Percentiles rank a stretch among this genome's conserved stretches.
Evolutionary conservation across 768 basidiomycete genomes (phyloP).

Genomic region (Paxillus rubicundulus): DNA sequence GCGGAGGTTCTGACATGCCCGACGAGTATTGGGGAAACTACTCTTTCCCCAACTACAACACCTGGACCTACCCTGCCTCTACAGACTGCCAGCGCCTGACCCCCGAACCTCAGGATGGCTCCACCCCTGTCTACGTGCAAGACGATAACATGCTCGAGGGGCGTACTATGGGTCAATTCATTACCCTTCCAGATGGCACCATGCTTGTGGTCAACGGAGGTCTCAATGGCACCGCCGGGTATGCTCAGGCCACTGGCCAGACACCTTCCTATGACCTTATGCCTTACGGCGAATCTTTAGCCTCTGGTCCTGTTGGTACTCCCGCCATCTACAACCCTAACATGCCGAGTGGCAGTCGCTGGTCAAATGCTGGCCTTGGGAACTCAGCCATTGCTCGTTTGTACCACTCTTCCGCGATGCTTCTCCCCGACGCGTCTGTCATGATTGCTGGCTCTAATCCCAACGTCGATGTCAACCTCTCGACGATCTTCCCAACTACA

Average conservation of each 20-base stretch:
- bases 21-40: conserved; percentile 79
- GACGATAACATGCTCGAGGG: conserved; percentile 77
- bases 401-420: conserved; percentile 89
- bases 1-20: conserved; percentile 82
- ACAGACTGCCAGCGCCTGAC: conserved; percentile 78
- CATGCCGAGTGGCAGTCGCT: conserved; percentile 66
- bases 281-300: conserved; percentile 73
- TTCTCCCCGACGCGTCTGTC: conserved; percentile 84
- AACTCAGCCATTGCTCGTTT: conserved; percentile 73
- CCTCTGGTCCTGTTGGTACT: conserved; percentile 71
- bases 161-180: conserved; percentile 92
- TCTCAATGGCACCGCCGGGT: conserved; percentile 85
- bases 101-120: conserved; percentile 77
- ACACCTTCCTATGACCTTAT: conserved; percentile 46
- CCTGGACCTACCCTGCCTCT: conserved; percentile 70
- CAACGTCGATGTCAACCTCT: conserved; percentile 77
- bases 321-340: conserved; percentile 85
- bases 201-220: conserved; percentile 81
- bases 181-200: conserved; percentile 75
- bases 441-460: conserved; percentile 93
- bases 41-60: conserved; percentile 66
- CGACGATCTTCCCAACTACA: conserved; percentile 68
- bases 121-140: conserved; percentile 54
- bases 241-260: conserved; percentile 54
- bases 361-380: conserved; percentile 66